Percentiles rank a stretch among this genome's conserved stretches.
phyloP scores from a whole-genome alignment of 352 stramenopile species.

The Phytophthora meadii region DNA sequence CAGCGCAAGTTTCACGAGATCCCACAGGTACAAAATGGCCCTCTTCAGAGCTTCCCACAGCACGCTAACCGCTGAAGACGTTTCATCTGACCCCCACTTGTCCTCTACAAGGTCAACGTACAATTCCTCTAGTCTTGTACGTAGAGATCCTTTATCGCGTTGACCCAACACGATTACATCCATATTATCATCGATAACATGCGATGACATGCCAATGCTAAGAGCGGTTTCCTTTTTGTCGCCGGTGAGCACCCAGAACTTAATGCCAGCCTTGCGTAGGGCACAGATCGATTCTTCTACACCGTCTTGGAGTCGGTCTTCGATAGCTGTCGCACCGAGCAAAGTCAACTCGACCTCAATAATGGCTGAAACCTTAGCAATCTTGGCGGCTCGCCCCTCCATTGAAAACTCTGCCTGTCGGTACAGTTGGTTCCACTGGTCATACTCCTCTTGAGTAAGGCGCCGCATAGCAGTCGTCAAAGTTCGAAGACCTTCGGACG shows the following conservation, averaged over 20 bases:
- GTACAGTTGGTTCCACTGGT: constrained; percentile 76
- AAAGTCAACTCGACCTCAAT: constrained; percentile 90
- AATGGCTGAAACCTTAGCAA: constrained; percentile 75
- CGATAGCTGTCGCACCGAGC: constrained; percentile 92
- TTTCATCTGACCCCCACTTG: constrained; percentile 87
- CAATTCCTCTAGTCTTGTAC: constrained; percentile 80
- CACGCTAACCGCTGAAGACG: constrained; percentile 78
- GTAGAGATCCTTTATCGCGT: constrained; percentile 79
- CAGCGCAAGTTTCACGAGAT: constrained; percentile 70
- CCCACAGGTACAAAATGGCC: constrained; percentile 69
- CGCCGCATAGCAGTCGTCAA: constrained; percentile 76
- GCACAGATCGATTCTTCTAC: constrained; percentile 93
- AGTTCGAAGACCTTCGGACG: constrained; percentile 77
- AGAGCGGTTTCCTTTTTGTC: constrained; percentile 91
- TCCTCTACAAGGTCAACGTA: constrained; percentile 90
- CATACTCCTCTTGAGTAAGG: constrained; percentile 77
- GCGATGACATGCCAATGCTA: constrained; percentile 90
- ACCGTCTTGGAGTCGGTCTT: constrained; percentile 93
- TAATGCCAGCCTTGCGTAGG: constrained; percentile 94
- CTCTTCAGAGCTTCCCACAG: constrained; percentile 82
- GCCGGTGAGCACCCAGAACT: constrained; percentile 96
- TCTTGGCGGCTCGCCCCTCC: constrained; percentile 72
- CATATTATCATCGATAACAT: constrained; percentile 92
- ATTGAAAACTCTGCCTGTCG: constrained; percentile 81
- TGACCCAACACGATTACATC: constrained; percentile 89